phyloP scores from a whole-genome alignment of 208 protist genomes.

The Angomonas deanei region DNA sequence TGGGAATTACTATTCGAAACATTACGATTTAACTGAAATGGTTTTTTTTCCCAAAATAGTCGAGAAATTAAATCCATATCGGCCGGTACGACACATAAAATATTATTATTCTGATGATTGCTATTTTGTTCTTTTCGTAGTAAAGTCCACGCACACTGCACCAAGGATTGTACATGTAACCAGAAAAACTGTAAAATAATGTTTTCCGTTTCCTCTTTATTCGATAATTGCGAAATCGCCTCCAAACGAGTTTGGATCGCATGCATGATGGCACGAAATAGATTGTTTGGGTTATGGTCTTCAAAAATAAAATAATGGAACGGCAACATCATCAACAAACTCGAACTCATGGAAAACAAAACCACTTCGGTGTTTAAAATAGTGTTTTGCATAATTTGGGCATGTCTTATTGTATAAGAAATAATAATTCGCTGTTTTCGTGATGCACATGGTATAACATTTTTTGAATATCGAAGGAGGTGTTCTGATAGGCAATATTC shows the following conservation, averaged over 20 bases:
- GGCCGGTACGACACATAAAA: conserved; percentile 22
- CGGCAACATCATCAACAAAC: conserved; percentile 68
- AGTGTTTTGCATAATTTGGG: conserved; percentile 35
- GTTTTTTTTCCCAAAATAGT: conserved; percentile 45
- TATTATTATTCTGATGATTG: conserved; percentile 12
- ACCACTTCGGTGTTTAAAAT: conserved; percentile 59
- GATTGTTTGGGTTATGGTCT: neutral
- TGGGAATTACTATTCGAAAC: neutral
- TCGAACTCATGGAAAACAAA: conserved; percentile 61
- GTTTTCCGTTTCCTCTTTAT: neutral
- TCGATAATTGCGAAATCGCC: neutral
- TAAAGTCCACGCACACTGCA: conserved; percentile 71
- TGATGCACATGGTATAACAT: too few species aligned
- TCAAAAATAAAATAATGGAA: conserved; percentile 20
- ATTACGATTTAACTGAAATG: neutral
- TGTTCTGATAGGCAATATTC: too few species aligned
- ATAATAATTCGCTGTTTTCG: too few species aligned
- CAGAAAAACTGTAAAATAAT: conserved; percentile 37
- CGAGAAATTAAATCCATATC: conserved; percentile 66
- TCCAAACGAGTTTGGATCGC: neutral
- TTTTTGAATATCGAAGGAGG: too few species aligned
- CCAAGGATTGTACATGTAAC: conserved; percentile 63
- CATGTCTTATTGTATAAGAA: too few species aligned
- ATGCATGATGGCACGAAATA: neutral
- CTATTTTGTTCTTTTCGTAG: conserved; percentile 51